Percentiles rank a stretch among this genome's conserved stretches.
phyloP scores from a whole-genome alignment of 2,329 filamentous ascomycete genomes.

The Fusarium euwallaceae region DNA sequence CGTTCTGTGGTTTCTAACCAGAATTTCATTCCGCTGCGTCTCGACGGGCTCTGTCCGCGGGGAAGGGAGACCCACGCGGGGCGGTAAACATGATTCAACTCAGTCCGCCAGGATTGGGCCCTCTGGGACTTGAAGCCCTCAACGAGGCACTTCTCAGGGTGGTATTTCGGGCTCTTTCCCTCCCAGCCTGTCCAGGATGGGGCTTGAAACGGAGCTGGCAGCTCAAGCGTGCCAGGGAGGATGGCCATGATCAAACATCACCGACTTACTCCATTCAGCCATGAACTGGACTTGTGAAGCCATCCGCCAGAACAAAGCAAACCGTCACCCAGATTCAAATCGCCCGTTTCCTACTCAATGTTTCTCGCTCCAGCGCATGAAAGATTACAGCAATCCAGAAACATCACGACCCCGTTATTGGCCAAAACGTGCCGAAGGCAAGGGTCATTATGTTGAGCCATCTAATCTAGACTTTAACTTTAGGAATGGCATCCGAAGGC shows the following conservation, averaged over 20 bases:
- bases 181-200: slow-evolving; percentile 1
- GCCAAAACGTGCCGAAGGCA: neutral
- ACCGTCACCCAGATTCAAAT: neutral
- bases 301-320: neutral
- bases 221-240: neutral
- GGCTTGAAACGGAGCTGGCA: slow-evolving; percentile 1
- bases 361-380: neutral
- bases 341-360: neutral
- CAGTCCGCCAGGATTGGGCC: slow-evolving; percentile 15
- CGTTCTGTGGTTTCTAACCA: slow-evolving; percentile 11
- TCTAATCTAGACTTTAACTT: slow-evolving; percentile 15
- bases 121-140: slow-evolving; percentile 6
- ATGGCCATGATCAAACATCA: neutral
- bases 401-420: neutral
- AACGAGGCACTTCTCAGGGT: slow-evolving; percentile 14
- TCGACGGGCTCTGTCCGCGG: slow-evolving; percentile 16
- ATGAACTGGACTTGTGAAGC: neutral
- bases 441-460: neutral
- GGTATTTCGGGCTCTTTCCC: slow-evolving; percentile 5
- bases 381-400: neutral
- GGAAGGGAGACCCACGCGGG: slow-evolving; percentile 29
- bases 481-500: slow-evolving; percentile 15
- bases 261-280: neutral
- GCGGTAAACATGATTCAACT: slow-evolving; percentile 27
- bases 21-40: slow-evolving; percentile 9